Conservation (phyloP, 169 alveolate species). For the Plasmodium cynomolgi region DNA sequence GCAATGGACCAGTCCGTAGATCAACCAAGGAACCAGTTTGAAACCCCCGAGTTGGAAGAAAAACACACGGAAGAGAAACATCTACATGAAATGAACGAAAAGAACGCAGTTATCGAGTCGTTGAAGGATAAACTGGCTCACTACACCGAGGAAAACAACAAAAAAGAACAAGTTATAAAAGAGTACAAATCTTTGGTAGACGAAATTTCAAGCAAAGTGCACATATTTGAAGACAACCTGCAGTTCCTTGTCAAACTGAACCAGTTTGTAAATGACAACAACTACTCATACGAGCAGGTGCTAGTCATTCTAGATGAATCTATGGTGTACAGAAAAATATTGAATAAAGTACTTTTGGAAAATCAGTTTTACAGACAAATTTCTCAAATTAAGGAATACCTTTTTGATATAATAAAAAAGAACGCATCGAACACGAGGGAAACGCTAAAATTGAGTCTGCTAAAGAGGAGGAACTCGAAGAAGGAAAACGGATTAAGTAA, state of each 20-base stretch:
- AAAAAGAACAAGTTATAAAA: slow-evolving; percentile 38
- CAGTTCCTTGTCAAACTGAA: slow-evolving; percentile 33
- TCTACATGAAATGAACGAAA: slow-evolving; percentile 13
- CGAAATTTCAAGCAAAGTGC: slow-evolving; percentile 27
- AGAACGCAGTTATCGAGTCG: slow-evolving; percentile 20
- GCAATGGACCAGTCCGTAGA: neutral
- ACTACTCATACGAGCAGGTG: slow-evolving; percentile 28
- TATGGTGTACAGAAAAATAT: slow-evolving; percentile 24
- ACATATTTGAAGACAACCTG: slow-evolving; percentile 59
- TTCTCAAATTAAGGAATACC: slow-evolving; percentile 33
- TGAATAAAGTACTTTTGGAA: slow-evolving; percentile 21
- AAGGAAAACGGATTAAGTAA: neutral
- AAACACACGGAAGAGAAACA: neutral
- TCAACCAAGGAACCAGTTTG: neutral
- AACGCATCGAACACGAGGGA: slow-evolving; percentile 7
- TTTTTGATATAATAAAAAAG: slow-evolving; percentile 35
- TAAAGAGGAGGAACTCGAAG: slow-evolving; percentile 1
- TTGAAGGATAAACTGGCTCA: slow-evolving; percentile 17
- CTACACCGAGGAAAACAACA: slow-evolving; percentile 22
- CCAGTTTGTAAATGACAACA: slow-evolving; percentile 36
- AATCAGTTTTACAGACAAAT: slow-evolving; percentile 48
- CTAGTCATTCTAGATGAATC: slow-evolving; percentile 19
- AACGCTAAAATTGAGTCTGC: slow-evolving; percentile 21
- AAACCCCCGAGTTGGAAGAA: neutral
- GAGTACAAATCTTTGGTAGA: slow-evolving; percentile 29